Base-by-base conservation (phyloP, 2,329 filamentous ascomycete species). In the Chrysoporthe cubensis region DNA sequence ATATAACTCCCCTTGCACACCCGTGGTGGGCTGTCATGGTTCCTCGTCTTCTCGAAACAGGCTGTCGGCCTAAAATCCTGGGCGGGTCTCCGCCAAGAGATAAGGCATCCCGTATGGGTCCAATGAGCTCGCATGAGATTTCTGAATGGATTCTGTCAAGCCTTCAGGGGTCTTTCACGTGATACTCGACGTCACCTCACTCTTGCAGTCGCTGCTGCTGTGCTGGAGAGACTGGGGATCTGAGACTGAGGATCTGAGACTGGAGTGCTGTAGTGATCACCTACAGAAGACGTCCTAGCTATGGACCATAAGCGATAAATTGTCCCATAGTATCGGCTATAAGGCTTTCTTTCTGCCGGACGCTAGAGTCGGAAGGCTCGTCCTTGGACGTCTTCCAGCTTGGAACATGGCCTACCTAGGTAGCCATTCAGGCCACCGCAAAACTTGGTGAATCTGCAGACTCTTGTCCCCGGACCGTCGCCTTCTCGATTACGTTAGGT, bases 51-150 rank as follows among this genome's bases (percentile, higher is more conserved):
- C 54, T 64, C 56, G 67, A 62, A 61, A 68, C 66, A 64, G 65
- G 66, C 62, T 66, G 54, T 58, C 65, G 43, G 61, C 37, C 57
- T 62, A 62, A 61, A 62, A 40, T 46, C 37, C 60, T 62, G 58
- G 59, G 50, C 52, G 63, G 63, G 58, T 43, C 62, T 34, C 21
- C 44, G 68, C 68, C 68, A 70, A 70, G 68, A 68, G 68, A 60
- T 52, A 40, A 21, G 37, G 21, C 42, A 18, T 42, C 14, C 50
- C 46, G n/a, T 42, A 65, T 34, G 43, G 43, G 62, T 48, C 68
- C 68, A 68, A 70, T 70, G 66, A 68, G 59, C 48, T 63, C 37
- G 44, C 62, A 58, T 60, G 44, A 48, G 63, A 65, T 70, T 70
- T 64, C 58, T 67, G 58, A 67, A 70, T 59, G 48, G 52, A 63